Evolutionary conservation across 1,284 basidiomycete species (phyloP), one percentile per base, ranked within the genome.

Genomic region (Boletus sp.): DNA sequence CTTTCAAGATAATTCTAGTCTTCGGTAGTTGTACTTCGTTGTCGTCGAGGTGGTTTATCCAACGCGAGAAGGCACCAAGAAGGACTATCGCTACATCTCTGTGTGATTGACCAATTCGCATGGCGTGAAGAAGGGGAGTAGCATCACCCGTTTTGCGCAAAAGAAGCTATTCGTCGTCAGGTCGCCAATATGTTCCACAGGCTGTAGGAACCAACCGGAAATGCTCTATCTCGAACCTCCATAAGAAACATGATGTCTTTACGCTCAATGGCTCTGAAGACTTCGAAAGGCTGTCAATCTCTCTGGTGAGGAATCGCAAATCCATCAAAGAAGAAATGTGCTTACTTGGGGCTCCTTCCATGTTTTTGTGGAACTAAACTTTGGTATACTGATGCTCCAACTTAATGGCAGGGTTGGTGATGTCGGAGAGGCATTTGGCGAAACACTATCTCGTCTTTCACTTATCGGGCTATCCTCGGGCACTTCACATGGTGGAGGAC

Each of bases 51-150:
- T 85, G 72, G 61, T 91, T 91, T 51, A 91, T 77, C 71, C 80
- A 91, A 22, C 87, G 78, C 16, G 87, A 90, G 58, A 91, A 86
- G 14, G 88, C 86, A 20, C 88, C 88, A 7, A 91, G 62, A 3
- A 91, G 70, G 9, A 90, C 57, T 49, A 91, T 84, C 4, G 87
- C 82, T 9, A 91, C 79, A 33, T 90, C 88, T 53, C 79, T 73
- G 57, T 89, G 83, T 27, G 80, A 78, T 52, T 75, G 72, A 19
- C 88, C 87, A 32, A 89, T 84, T 14, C 87, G 76, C 78, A 91
- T 88, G 0, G 88, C 86, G 60, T 91, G 86, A 17, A 91, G 73
- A 6, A 91, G 74, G 10, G 88, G 88, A 0, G 88, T 88, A 22
- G 78, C 80, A 48, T 84, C 81, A 6, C 87, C 88, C 19, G 80